Conservation (phyloP, 352 stramenopile species). For the Pilasporangium apinafurcum region DNA sequence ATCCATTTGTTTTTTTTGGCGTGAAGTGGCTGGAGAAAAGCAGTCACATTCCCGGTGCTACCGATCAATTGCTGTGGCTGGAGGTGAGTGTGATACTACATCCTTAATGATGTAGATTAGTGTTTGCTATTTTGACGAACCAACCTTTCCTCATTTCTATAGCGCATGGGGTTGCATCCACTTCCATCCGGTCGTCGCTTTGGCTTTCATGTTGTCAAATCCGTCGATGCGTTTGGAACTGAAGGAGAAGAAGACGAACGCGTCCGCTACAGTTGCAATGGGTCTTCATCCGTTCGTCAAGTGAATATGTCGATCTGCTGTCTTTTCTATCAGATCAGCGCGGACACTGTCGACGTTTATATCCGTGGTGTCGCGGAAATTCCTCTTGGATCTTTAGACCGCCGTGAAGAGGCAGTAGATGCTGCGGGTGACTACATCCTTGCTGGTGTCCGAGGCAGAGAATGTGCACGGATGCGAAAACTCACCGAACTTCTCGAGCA, state of each 20-base stretch:
- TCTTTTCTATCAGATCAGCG: constrained; percentile 38
- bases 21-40: constrained; percentile 56
- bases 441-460: constrained; percentile 25
- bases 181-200: constrained; percentile 21
- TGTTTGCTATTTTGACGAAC: no score
- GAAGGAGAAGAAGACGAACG: constrained; percentile 5
- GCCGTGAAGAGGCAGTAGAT: constrained; percentile 12
- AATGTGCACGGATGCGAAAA: constrained; percentile 44
- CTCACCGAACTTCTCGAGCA: constrained; percentile 42
- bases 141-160: not conserved
- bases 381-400: not conserved
- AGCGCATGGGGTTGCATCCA: constrained; percentile 29
- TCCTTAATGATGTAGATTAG: no score
- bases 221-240: constrained; percentile 41
- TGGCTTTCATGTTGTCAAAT: constrained; percentile 61
- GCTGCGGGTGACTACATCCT: constrained; percentile 31
- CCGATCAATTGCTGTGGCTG: constrained; percentile 56
- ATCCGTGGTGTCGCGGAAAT: constrained; percentile 53
- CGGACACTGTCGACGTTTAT: constrained; percentile 45
- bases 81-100: constrained; percentile 30
- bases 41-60: constrained; percentile 12
- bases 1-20: constrained; percentile 48
- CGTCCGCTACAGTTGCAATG: constrained; percentile 4
- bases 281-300: constrained; percentile 13
- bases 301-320: constrained; percentile 61